These are phyloP conservation scores for Talaromyces sp. DNA, from an alignment of 2,329 filamentous ascomycete species.

Conservation along the genomic window DNA sequence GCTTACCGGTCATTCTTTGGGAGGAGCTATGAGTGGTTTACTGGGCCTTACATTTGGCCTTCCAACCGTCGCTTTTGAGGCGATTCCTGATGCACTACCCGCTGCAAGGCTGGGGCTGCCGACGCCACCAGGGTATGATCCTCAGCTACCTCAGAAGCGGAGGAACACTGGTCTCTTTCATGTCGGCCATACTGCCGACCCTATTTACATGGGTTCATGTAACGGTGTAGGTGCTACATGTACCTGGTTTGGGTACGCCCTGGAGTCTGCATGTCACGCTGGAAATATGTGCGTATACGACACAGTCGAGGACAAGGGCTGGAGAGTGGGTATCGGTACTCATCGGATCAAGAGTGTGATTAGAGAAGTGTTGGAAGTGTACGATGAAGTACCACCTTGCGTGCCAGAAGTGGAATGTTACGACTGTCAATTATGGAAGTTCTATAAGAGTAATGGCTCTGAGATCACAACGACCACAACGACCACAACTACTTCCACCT, in stretches of 20 bases:
- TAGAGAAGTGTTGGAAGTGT: conserved; percentile 76
- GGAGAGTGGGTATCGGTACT: conserved; percentile 84
- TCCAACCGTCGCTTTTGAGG: conserved; percentile 88
- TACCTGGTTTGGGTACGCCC: conserved; percentile 85
- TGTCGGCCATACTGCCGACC: conserved; percentile 93
- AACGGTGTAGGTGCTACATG: conserved; percentile 86
- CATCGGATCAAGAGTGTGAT: conserved; percentile 90
- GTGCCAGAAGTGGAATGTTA: conserved; percentile 72
- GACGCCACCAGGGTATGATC: conserved; percentile 71
- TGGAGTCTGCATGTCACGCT: conserved; percentile 90
- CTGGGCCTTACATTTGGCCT: conserved; percentile 86
- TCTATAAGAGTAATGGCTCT: conserved; percentile 86
- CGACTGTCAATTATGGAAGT: conserved; percentile 92
- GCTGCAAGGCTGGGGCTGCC: conserved; percentile 81
- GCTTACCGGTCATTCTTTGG: conserved; percentile 88
- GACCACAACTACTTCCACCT: conserved; percentile 53
- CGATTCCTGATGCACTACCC: conserved; percentile 84
- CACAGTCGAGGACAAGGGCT: conserved; percentile 84
- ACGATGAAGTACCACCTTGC: conserved; percentile 76
- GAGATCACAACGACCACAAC: conserved; percentile 69
- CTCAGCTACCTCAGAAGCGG: conserved; percentile 66
- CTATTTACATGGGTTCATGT: conserved; percentile 89
- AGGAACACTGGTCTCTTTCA: conserved; percentile 76
- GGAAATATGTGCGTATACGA: conserved; percentile 88
- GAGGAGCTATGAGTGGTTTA: conserved; percentile 82